Base-by-base conservation (phyloP, 805 yeast genomes). In the Wilhelminamyces savonicus region DNA sequence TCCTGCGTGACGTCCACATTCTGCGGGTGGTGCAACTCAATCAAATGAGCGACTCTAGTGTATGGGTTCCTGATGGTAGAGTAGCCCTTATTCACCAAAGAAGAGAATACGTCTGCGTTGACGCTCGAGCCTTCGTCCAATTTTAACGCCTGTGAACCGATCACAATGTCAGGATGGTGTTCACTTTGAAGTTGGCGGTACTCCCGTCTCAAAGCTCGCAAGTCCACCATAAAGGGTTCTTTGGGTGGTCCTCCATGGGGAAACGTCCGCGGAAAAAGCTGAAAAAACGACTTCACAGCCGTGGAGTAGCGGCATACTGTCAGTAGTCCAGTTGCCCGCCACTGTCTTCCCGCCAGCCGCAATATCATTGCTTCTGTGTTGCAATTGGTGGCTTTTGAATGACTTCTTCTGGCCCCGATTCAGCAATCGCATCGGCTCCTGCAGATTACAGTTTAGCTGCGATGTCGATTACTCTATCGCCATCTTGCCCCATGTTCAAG, bases 121-220 rank as follows among this genome's bases (percentile, higher is more conserved):
- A 4, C 28, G 28, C 7, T 19, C 37, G 11, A 31, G 26, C 6
- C 34, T 35, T 5, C 18, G 30, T 33, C 20, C 35, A 39, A 39
- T 40, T 25, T n/a, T n/a, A n/a, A n/a, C n/a, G 48, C 36, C 1
- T 46, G 26, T 1, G 55, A 42, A 1, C 59, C 59, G 20, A 46
- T 46, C 13, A 59, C 59, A 36, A 66, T 63, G 58, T 90, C 98
- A 0, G 98, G 98, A 50, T 90, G 98, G 28, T 72, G 67, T 35
- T 69, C 64, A 21, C 82, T 72, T 53, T 90, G 97, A 18, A 87
- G 59, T 7, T 47, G 40, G 23, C 95, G 60, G 52, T 77, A 90
- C 52, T 92, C 97, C 34, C 75, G 70, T 29, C 94, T 70, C 27
- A 90, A 65, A 12, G 57, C 46, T 27, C 66, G 59, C 10, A 62